A percentile compares a stretch with the other conserved stretches of the same genome.
Conservation (phyloP, 2,329 filamentous ascomycete genomes). For the Aspergillus pseudoviridinutans region DNA sequence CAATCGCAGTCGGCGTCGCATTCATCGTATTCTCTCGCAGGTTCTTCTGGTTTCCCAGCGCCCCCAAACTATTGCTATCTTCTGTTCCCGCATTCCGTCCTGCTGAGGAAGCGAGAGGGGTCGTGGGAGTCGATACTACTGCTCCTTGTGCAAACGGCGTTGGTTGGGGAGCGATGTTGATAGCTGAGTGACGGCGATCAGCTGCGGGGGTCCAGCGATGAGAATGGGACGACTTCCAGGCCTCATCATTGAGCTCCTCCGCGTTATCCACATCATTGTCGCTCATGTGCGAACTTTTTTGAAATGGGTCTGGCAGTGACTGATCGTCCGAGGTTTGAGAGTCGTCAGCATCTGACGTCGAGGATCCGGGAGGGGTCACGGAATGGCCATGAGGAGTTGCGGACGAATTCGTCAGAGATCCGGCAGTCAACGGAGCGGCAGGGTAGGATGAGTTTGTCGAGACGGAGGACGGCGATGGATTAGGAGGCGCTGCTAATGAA, state of each 20-base stretch:
- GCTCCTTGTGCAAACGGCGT: constrained; percentile 9
- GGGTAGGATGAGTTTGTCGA: constrained; percentile 4
- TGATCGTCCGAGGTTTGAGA: constrained; percentile 31
- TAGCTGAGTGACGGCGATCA: constrained; percentile 5
- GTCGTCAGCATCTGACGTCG: constrained; percentile 23
- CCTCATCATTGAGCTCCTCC: neutral
- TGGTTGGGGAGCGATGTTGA: constrained; percentile 12
- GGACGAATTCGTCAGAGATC: constrained; percentile 15
- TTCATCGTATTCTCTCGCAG: neutral
- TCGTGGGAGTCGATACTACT: neutral
- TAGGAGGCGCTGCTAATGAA: constrained; percentile 10
- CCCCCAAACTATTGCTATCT: neutral
- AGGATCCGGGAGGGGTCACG: constrained; percentile 18
- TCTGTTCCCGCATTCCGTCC: constrained; percentile 6
- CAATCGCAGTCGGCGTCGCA: constrained; percentile 3
- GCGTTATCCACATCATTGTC: constrained; percentile 19
- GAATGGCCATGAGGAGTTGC: constrained; percentile 16
- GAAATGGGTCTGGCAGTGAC: constrained; percentile 36
- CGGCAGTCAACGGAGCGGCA: constrained; percentile 5
- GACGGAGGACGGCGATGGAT: constrained; percentile 4
- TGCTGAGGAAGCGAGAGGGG: constrained; percentile 12
- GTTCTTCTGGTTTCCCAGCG: neutral
- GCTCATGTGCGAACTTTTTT: constrained; percentile 25
- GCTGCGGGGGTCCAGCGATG: constrained; percentile 3
- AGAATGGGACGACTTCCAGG: neutral